Base-by-base conservation (phyloP, 257 asterid species). In the Solanum pennellii region DNA sequence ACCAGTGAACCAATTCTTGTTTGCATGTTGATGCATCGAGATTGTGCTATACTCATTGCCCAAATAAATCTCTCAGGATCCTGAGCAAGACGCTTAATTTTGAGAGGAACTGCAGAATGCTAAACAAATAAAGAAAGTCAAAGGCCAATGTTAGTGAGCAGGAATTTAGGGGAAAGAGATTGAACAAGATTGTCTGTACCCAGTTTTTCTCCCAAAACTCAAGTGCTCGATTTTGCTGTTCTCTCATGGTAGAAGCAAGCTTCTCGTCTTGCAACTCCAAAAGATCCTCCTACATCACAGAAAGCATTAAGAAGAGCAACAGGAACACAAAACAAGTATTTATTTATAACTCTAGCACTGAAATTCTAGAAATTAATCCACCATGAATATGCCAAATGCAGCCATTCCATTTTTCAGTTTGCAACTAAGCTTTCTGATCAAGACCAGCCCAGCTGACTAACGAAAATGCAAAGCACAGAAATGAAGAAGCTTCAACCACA, bases 181-280 rank as follows among this genome's bases (percentile, higher is more conserved):
- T 69, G 31, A 77, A 21, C 85, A 79, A 62, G 89, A 87, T 87
- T 85, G 23, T 80, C 3, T 1, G 41, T 95, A 97, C 99, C 99
- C 99, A 97, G 89, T 97, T 94, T 88, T 90, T 94, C 91, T 93
- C 97, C 99, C 99, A 97, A 92, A 97, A 97, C 79, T 94, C 94
- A 18, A 94, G 88, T 83, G 95, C 98, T 76, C 99, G 94, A 1
- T 89, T 90, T 91, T 94, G 95, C 88, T 97, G 97, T 68, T 91
- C 92, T 92, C 95, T 93, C 89, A 95, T 84, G 12, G 90, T 89
- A 20, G 93, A 90, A 91, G 99, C 99, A 92, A 97, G 98, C 87
- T 93, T 92, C 88, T 91, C 88, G 90, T 97, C 99, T 91, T 97
- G 99, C 93, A 97, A 88, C 93, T 94, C 99, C 92, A 91, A 74